A percentile compares a stretch with the other conserved stretches of the same genome.
These are phyloP conservation scores for Allodekkera sacchari DNA, from an alignment of 805 yeast genomes.

Conservation along the genomic window DNA sequence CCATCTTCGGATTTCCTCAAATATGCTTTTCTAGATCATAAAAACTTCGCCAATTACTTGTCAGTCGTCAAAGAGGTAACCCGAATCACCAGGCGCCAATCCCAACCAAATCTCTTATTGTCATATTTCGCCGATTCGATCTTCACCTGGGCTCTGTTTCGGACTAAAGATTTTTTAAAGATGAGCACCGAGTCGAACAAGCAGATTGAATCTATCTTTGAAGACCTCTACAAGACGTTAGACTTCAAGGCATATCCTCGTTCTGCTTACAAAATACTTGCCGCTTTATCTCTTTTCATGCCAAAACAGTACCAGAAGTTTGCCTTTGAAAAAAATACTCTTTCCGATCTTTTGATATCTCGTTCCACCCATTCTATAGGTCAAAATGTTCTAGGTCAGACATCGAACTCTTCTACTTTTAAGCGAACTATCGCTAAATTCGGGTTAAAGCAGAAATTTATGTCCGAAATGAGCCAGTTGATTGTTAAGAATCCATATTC, in stretches of 20 bases:
- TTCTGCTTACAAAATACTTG: constrained; percentile 24
- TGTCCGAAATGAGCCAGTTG: constrained; percentile 16
- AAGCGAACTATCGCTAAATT: constrained; percentile 6
- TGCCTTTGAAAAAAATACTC: too few species aligned
- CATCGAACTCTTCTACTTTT: constrained; percentile 15
- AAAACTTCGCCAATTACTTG: constrained; percentile 29
- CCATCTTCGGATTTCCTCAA: constrained; percentile 40
- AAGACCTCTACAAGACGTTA: constrained; percentile 20
- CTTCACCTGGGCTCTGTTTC: constrained; percentile 40
- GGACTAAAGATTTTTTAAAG: constrained; percentile 36
- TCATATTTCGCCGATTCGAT: constrained; percentile 38
- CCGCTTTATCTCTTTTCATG: constrained; percentile 25
- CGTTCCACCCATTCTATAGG: too few species aligned
- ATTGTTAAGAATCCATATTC: constrained; percentile 16
- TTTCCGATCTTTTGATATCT: too few species aligned
- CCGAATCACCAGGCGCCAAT: constrained; percentile 30
- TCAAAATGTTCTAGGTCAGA: background rate
- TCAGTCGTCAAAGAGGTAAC: constrained; percentile 30
- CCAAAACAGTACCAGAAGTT: too few species aligned
- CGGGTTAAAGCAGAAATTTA: constrained; percentile 18
- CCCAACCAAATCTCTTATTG: constrained; percentile 38
- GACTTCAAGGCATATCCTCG: constrained; percentile 23
- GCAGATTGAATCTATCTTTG: constrained; percentile 30
- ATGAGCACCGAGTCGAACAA: constrained; percentile 10
- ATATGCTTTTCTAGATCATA: constrained; percentile 31